Evolutionary conservation across 2,329 filamentous ascomycete genomes (phyloP), one percentile per base, ranked within the genome.

Genomic region (Bipolaris victoriae): DNA sequence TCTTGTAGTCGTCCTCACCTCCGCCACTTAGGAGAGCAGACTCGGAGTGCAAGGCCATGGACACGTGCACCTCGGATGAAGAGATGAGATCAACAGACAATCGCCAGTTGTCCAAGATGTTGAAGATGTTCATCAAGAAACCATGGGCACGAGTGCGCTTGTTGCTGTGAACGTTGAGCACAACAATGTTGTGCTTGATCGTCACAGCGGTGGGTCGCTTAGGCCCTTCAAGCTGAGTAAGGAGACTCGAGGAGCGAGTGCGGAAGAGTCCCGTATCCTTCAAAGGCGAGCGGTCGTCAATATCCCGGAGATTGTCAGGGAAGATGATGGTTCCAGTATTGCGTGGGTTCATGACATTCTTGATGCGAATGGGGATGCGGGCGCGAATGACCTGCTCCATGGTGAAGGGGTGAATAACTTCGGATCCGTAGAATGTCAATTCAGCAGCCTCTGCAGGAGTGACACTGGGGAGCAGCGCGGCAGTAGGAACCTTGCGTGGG

Each of bases 111-210:
- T 98, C 91, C 41, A 99, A 84, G 57, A 96, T 95, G 58, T 88
- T 89, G 76, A 99, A 99, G 16, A 99, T 95, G 60, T 89, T 89
- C 48, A 93, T 94, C 70, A 99, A 90, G 79, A 99, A 99, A 41
- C 93, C 94, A 76, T 98, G 95, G 0, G 94, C 96, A 62, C 97
- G 90, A 7, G 94, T 96, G 63, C 94, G 89, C 81, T 96, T 96
- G 81, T 99, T 98, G 52, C 91, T 96, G 82, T 98, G 94, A 44
- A 99, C 92, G 78, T 99, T 99, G 71, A 99, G 91, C 64, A 99
- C 92, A 45, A 94, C 89, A 73, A 99, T 98, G 74, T 92, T 90
- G 78, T 95, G 91, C 81, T 99, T 99, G 81, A 97, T 96, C 11
- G 95, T 99, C 16, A 99, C 94, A 6, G 95, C 81, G 0, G 81